A percentile compares a stretch with the other conserved stretches of the same genome.
These are phyloP conservation scores for Dinochytrium kinnereticum DNA, from an alignment of 371 early-diverging fungal species.

Conservation along the genomic window DNA sequence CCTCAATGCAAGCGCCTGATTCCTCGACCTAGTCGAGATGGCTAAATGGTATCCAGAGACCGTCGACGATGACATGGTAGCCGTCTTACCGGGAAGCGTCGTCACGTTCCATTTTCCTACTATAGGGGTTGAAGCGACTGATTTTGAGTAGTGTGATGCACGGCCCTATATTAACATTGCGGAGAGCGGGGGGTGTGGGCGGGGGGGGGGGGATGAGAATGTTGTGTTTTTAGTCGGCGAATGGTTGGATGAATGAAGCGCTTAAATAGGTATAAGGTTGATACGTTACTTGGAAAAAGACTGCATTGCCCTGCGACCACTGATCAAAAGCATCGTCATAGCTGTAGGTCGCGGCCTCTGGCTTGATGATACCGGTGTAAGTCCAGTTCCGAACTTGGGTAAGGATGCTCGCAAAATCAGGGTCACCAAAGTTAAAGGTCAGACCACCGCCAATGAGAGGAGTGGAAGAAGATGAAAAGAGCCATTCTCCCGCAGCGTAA, in stretches of 20 bases:
- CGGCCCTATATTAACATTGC: not conserved
- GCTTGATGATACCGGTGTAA: not conserved
- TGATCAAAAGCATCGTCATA: not conserved
- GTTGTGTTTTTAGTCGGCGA: too few species aligned
- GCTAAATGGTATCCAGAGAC: conserved; percentile 21
- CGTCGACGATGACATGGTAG: not conserved
- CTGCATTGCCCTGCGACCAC: conserved; percentile 10
- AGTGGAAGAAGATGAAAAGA: conserved; percentile 1
- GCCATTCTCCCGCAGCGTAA: conserved; percentile 17
- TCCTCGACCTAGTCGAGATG: not conserved
- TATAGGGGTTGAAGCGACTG: not conserved
- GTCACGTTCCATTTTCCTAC: conserved; percentile 5
- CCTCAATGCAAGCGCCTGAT: not conserved
- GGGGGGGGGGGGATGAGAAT: too few species aligned
- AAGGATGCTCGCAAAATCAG: conserved; percentile 11
- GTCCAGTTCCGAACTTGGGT: conserved; percentile 7
- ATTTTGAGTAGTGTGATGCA: not conserved
- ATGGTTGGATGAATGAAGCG: too few species aligned
- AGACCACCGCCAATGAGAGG: conserved; percentile 15
- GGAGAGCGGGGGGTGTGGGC: too few species aligned
- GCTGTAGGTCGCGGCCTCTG: not conserved
- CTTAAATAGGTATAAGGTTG: not conserved
- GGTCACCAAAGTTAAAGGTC: conserved; percentile 25
- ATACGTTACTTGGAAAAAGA: conserved; percentile 17
- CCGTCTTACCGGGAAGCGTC: not conserved